These are phyloP conservation scores for Penicillium diatomitis DNA, from an alignment of 495 filamentous ascomycete species.

Conservation along the genomic window DNA sequence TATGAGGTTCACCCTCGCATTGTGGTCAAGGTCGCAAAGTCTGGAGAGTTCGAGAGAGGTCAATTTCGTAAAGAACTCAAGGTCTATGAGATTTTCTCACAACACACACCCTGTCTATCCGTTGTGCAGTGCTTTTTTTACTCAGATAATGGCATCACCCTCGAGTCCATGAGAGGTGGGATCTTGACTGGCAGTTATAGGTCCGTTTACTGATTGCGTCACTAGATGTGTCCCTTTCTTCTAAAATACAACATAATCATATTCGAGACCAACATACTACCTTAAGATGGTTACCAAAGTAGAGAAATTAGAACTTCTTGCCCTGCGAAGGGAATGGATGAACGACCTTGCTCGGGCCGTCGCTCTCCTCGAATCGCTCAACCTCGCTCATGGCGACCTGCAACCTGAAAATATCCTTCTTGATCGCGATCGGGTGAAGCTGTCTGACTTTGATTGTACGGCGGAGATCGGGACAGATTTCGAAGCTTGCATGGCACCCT, in stretches of 20 bases:
- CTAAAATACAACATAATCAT: conserved; percentile 5
- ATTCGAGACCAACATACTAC: conserved; percentile 8
- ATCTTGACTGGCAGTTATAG: not conserved
- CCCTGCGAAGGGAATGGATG: conserved; percentile 27
- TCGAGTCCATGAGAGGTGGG: conserved; percentile 32
- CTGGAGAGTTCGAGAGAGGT: conserved; percentile 23
- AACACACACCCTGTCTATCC: conserved; percentile 22
- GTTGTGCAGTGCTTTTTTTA: conserved; percentile 23
- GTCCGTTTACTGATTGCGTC: not conserved
- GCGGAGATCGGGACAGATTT: conserved; percentile 15
- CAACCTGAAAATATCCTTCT: conserved; percentile 23
- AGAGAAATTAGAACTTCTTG: conserved; percentile 23
- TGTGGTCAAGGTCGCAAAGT: conserved; percentile 28
- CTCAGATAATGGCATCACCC: conserved; percentile 27
- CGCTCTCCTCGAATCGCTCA: conserved; percentile 30
- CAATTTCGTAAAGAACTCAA: conserved; percentile 26
- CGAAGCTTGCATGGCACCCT: conserved; percentile 18
- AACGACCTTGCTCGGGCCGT: conserved; percentile 28
- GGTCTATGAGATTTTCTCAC: conserved; percentile 23
- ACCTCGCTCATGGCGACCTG: conserved; percentile 26
- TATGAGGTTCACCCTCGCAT: conserved; percentile 33
- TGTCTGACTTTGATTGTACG: conserved; percentile 21
- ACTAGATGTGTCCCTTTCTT: conserved; percentile 3
- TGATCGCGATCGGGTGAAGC: conserved; percentile 18
- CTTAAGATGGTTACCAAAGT: conserved; percentile 15